Percentiles rank a stretch among this genome's conserved stretches.
Conservation (phyloP, 1,139 yeast species). For the Pichia sp. region DNA sequence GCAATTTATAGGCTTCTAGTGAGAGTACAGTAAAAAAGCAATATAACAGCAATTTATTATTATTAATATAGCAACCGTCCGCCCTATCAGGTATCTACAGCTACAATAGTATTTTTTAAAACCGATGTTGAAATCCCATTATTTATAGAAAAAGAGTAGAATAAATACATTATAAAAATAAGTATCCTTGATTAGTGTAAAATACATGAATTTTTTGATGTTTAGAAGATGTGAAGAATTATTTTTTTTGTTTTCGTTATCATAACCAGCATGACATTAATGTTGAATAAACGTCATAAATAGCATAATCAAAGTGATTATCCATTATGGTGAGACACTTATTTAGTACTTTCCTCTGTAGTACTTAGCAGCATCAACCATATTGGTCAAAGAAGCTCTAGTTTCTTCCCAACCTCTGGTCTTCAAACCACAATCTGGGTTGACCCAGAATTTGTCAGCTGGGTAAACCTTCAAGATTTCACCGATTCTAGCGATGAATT, state of each 20-base stretch:
- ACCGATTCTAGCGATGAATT: conserved; percentile 87
- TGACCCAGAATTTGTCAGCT: conserved; percentile 97
- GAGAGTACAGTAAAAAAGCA: background rate
- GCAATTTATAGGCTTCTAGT: background rate
- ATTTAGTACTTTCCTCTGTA: conserved; percentile 62
- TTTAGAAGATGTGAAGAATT: conserved; percentile 3
- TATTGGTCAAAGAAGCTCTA: conserved; percentile 80
- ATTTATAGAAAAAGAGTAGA: conserved; percentile 24
- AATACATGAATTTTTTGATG: conserved; percentile 14
- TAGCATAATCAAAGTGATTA: background rate
- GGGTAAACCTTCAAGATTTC: conserved; percentile 96
- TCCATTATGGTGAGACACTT: conserved; percentile 10
- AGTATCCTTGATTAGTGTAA: conserved; percentile 9
- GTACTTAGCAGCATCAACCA: conserved; percentile 98
- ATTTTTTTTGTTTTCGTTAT: conserved; percentile 13
- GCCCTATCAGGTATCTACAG: background rate
- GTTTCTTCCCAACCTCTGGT: conserved; percentile 70
- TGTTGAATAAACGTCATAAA: conserved; percentile 60
- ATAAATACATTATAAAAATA: conserved; percentile 20
- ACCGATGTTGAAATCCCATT: conserved; percentile 41
- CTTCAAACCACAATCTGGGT: conserved; percentile 99
- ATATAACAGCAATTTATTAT: too few relatives aligned
- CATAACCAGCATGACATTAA: conserved; percentile 46
- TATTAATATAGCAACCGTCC: too few relatives aligned
- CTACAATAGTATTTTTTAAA: conserved; percentile 12